A percentile compares a stretch with the other conserved stretches of the same genome.
phyloP scores from a whole-genome alignment of 2,329 filamentous ascomycete species.

The Pestalotiopsis sp. region DNA sequence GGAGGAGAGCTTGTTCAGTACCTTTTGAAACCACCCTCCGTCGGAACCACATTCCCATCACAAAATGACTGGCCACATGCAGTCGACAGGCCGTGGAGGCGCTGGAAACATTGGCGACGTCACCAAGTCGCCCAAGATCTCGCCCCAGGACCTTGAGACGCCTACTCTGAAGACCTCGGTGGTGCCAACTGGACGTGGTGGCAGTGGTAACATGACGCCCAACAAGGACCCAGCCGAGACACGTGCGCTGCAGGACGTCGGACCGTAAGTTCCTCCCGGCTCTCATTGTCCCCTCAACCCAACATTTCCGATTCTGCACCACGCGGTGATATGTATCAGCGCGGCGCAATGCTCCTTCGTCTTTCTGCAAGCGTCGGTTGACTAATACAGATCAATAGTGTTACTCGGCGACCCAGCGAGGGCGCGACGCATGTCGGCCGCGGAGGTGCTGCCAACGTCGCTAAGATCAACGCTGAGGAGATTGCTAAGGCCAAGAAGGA shows the following conservation, averaged over 20 bases:
- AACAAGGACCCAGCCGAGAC: constrained; percentile 74
- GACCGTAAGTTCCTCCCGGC: constrained; percentile 54
- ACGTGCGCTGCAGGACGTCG: constrained; percentile 81
- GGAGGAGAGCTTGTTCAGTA: neutral
- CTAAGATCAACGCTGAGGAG: constrained; percentile 49
- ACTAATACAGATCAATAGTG: constrained; percentile 5
- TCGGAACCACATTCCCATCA: constrained; percentile 1
- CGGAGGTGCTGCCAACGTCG: constrained; percentile 75
- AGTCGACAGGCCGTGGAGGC: constrained; percentile 77
- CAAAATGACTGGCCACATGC: constrained; percentile 43
- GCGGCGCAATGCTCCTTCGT: neutral
- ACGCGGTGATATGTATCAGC: neutral
- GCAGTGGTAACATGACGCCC: constrained; percentile 82
- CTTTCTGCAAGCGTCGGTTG: neutral
- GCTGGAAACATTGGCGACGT: constrained; percentile 72
- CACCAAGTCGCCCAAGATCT: constrained; percentile 47
- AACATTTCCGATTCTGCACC: neutral
- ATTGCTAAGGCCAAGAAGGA: constrained; percentile 59
- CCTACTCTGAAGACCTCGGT: constrained; percentile 81
- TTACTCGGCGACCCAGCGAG: constrained; percentile 54
- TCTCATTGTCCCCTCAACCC: neutral
- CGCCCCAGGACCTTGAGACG: constrained; percentile 72
- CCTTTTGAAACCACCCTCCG: neutral
- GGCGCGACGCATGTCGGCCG: constrained; percentile 69
- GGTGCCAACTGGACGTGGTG: constrained; percentile 88